Conservation (phyloP, 768 basidiomycete genomes). For the Phlebiopsis gigantea region DNA sequence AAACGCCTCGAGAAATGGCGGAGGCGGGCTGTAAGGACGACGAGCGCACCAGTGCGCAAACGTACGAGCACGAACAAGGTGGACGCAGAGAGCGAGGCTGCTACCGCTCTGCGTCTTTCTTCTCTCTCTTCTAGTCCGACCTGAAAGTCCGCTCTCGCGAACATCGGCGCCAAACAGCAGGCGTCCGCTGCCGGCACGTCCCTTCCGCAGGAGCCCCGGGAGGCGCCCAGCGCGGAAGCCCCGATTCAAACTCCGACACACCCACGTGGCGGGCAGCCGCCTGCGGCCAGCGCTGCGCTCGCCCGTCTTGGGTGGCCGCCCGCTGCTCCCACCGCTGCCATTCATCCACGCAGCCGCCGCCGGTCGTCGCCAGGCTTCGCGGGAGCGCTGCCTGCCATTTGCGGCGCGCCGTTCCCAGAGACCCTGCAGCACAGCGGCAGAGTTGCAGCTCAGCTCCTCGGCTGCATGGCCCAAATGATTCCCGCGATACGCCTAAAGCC, state of each 20-base stretch:
- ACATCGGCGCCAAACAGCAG: background rate
- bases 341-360: background rate
- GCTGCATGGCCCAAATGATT: constrained; percentile 7
- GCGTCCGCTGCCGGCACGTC: constrained; percentile 4
- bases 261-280: background rate
- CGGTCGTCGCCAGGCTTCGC: background rate
- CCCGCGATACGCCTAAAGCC: constrained; percentile 17
- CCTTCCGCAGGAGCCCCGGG: background rate
- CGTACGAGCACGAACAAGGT: constrained; percentile 5
- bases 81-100: constrained; percentile 5
- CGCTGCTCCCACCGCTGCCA: background rate
- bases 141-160: constrained; percentile 13
- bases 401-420: constrained; percentile 6
- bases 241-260: constrained; percentile 2
- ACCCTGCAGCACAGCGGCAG: constrained; percentile 1
- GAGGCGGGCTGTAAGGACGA: constrained; percentile 12
- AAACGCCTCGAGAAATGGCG: constrained; percentile 8
- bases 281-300: background rate
- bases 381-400: background rate
- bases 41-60: constrained; percentile 5
- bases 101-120: constrained; percentile 10
- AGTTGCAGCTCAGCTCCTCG: constrained; percentile 6
- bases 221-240: background rate
- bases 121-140: constrained; percentile 13
- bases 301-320: background rate